Evolutionary conservation across 495 filamentous ascomycete species (phyloP).

Genomic region (Lindgomyces ingoldianus): DNA sequence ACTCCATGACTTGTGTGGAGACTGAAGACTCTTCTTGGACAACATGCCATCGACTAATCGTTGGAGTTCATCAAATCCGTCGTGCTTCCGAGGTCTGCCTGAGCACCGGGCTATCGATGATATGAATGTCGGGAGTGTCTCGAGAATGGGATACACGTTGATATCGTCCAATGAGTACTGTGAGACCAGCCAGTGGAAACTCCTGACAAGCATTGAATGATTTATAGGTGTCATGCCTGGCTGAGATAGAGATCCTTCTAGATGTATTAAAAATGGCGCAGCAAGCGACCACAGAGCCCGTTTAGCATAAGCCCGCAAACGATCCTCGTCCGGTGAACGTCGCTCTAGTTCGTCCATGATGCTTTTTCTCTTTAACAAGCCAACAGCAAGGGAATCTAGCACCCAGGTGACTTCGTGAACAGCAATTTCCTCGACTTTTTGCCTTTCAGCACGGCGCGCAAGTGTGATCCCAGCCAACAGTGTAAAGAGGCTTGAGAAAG

Average conservation of each 20-base stretch:
- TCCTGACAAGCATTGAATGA: not conserved
- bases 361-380: constrained; percentile 8
- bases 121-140: constrained; percentile 25
- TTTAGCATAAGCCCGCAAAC: constrained; percentile 13
- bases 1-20: constrained; percentile 26
- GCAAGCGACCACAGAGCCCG: constrained; percentile 24
- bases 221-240: constrained; percentile 1
- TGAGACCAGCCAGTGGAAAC: constrained; percentile 11
- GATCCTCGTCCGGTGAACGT: constrained; percentile 10
- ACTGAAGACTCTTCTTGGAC: not conserved
- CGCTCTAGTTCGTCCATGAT: constrained; percentile 12
- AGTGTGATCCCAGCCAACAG: constrained; percentile 26
- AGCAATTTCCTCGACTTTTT: not conserved
- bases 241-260: constrained; percentile 17
- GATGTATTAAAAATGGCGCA: constrained; percentile 19
- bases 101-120: constrained; percentile 22
- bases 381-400: constrained; percentile 24
- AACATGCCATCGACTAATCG: constrained; percentile 13
- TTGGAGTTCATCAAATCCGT: constrained; percentile 34
- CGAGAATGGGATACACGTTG: not conserved
- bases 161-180: constrained; percentile 8
- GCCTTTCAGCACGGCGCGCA: not conserved
- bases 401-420: constrained; percentile 16
- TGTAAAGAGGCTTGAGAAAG: constrained; percentile 32
- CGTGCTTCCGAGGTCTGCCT: constrained; percentile 24